phyloP scores from a whole-genome alignment of 257 asterid genomes.

The Nyctanthes arbortristis region DNA sequence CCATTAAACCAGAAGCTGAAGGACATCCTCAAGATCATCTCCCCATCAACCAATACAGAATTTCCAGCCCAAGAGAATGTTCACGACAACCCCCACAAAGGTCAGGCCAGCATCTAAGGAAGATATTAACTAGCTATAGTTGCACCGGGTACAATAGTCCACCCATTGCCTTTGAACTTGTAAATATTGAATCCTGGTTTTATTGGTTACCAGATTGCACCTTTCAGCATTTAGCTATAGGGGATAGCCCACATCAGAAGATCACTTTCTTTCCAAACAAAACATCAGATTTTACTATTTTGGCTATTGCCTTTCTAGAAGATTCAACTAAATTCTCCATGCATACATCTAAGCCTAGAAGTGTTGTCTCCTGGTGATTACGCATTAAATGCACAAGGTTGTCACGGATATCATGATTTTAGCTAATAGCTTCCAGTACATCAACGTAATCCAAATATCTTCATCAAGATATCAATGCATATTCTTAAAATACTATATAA shows the following conservation, averaged over 20 bases:
- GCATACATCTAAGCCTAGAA: not conserved
- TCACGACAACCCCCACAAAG: no score
- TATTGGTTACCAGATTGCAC: not conserved
- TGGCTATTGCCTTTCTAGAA: not conserved
- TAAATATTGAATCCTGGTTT: not conserved
- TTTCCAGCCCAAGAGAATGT: no score
- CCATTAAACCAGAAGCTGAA: no score
- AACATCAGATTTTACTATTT: no score
- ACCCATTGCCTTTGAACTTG: not conserved
- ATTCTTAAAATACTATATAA: no score
- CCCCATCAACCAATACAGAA: no score
- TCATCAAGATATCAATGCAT: no score
- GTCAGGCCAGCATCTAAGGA: no score
- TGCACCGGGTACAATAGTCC: not conserved
- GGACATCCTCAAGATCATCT: no score
- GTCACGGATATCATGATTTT: not conserved
- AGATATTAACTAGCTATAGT: slow-evolving; percentile 4
- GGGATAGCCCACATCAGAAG: not conserved
- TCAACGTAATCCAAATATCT: not conserved
- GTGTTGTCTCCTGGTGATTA: not conserved
- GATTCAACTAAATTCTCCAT: not conserved
- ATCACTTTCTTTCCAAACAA: not conserved
- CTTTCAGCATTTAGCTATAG: not conserved
- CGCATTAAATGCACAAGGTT: not conserved
- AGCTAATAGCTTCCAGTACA: not conserved